phyloP scores from a whole-genome alignment of 148 eudicot species.

The Chenopodium quinoa region DNA sequence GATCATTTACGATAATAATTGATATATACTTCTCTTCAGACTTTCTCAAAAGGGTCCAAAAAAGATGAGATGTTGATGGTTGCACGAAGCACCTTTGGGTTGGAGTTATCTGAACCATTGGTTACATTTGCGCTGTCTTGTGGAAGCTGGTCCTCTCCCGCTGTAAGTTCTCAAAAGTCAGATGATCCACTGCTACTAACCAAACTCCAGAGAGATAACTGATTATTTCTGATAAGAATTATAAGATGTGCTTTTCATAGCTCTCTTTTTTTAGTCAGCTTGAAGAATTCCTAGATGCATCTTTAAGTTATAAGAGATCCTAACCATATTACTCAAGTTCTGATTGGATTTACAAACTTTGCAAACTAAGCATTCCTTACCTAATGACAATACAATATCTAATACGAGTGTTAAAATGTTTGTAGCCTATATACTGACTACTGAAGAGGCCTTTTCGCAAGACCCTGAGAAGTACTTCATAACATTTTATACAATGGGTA shows the following conservation, averaged over 20 bases:
- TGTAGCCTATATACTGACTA: background rate
- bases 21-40: slow-evolving; percentile 31
- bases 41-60: slow-evolving; percentile 48
- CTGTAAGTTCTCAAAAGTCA: slow-evolving; percentile 48
- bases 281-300: background rate
- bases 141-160: slow-evolving; percentile 85
- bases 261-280: background rate
- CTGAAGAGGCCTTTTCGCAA: background rate
- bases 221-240: background rate
- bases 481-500: background rate
- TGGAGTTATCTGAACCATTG: slow-evolving; percentile 70
- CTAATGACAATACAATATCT: background rate
- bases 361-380: background rate
- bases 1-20: background rate
- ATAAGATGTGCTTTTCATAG: background rate
- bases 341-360: background rate
- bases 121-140: slow-evolving; percentile 80
- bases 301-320: background rate
- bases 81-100: slow-evolving; percentile 43
- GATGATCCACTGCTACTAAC: background rate
- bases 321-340: background rate
- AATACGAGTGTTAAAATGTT: background rate
- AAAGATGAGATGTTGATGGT: slow-evolving; percentile 40
- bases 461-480: background rate
- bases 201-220: background rate